Evolutionary conservation across 345 rosid species (phyloP).

Genomic region (Hibiscus syriacus): DNA sequence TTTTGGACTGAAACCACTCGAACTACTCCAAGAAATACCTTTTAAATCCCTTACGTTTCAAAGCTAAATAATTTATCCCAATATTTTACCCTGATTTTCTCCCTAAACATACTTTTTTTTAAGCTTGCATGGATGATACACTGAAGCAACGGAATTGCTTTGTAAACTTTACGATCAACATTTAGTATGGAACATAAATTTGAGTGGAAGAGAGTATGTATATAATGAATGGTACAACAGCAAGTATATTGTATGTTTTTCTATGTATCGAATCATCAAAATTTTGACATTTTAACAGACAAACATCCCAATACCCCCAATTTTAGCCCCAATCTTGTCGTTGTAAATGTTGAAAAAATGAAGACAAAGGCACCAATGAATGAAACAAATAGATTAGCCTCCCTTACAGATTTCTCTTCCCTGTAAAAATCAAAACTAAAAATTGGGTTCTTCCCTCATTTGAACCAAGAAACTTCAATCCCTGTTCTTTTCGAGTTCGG

Average conservation of each 20-base stretch:
- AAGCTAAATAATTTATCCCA: too few relatives aligned
- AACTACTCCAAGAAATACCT: too few relatives aligned
- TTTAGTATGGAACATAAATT: not conserved
- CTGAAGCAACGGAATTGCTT: too few relatives aligned
- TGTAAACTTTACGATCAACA: not conserved
- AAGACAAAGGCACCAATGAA: slow-evolving; percentile 16
- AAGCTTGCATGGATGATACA: too few relatives aligned
- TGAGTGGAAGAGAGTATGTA: not conserved
- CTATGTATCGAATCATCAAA: not conserved
- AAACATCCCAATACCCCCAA: slow-evolving; percentile 13
- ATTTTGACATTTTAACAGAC: not conserved
- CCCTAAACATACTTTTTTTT: too few relatives aligned
- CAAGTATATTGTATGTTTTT: not conserved
- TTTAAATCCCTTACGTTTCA: too few relatives aligned
- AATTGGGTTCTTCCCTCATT: not conserved
- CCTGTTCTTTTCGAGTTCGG: not conserved
- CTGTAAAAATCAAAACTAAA: not conserved
- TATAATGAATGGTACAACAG: not conserved
- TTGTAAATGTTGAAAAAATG: not conserved
- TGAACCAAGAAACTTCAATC: not conserved
- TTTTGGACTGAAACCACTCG: too few relatives aligned
- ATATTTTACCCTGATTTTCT: too few relatives aligned
- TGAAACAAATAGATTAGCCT: slow-evolving; percentile 9
- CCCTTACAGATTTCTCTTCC: slow-evolving; percentile 3
- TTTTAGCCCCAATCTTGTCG: not conserved